These are phyloP conservation scores for Apiotrichum akiyoshidainum DNA, from an alignment of 1,284 basidiomycete species.

Conservation along the genomic window DNA sequence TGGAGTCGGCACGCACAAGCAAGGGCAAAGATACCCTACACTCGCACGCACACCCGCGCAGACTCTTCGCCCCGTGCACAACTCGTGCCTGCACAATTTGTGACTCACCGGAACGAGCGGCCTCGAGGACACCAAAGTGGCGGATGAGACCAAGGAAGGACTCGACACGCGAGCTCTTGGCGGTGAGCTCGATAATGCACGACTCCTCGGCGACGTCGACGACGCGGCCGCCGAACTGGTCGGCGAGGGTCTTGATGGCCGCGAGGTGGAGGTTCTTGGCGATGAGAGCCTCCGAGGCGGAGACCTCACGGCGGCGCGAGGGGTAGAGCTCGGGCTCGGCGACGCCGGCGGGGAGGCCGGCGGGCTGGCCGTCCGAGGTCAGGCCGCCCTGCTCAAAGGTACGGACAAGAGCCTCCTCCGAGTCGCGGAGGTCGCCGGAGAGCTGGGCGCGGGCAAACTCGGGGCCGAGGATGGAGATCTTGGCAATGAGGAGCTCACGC, in stretches of 20 bases:
- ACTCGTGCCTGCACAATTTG: background rate
- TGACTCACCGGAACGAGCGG: slow-evolving; percentile 77
- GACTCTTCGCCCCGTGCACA: too few relatives aligned
- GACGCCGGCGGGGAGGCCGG: slow-evolving; percentile 68
- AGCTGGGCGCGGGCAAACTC: slow-evolving; percentile 94
- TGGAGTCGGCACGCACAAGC: background rate
- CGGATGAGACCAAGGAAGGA: slow-evolving; percentile 88
- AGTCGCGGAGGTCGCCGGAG: slow-evolving; percentile 32
- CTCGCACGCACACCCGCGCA: too few relatives aligned
- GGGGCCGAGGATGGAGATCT: slow-evolving; percentile 92
- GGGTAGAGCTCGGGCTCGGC: slow-evolving; percentile 47
- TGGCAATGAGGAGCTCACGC: slow-evolving; percentile 82
- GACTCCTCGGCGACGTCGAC: slow-evolving; percentile 93
- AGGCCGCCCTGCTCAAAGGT: slow-evolving; percentile 13
- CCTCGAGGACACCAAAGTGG: slow-evolving; percentile 93
- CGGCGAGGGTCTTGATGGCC: slow-evolving; percentile 76
- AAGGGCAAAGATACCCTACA: too few relatives aligned
- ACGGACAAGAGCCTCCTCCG: slow-evolving; percentile 24
- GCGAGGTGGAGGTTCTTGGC: slow-evolving; percentile 86
- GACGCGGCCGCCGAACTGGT: slow-evolving; percentile 87
- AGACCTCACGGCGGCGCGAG: slow-evolving; percentile 22
- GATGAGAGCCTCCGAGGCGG: slow-evolving; percentile 74
- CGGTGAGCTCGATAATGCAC: slow-evolving; percentile 91
- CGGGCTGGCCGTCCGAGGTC: slow-evolving; percentile 46
- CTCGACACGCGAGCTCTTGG: slow-evolving; percentile 86